phyloP scores from a whole-genome alignment of 257 asterid species.

The Paulownia fortunei region DNA sequence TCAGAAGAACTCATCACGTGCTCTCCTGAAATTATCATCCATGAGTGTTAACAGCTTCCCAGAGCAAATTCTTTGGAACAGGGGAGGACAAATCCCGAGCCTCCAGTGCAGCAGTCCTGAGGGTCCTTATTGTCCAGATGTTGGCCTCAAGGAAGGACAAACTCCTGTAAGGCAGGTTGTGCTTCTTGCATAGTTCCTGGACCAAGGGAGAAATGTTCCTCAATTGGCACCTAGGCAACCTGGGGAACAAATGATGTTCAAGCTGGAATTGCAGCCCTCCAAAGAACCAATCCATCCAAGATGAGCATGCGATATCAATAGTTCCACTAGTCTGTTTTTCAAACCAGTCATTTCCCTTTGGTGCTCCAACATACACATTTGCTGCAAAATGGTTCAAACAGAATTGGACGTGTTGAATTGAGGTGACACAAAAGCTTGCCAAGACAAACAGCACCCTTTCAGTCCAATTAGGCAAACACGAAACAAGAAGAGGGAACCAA shows the following conservation, averaged over 20 bases:
- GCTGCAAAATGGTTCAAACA: constrained; percentile 89
- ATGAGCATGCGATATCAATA: constrained; percentile 66
- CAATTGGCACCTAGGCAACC: constrained; percentile 87
- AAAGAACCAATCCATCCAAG: constrained; percentile 84
- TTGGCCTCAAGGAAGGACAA: constrained; percentile 74
- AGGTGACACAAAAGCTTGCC: constrained; percentile 57
- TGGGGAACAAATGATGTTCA: constrained; percentile 88
- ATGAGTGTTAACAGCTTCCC: constrained; percentile 94
- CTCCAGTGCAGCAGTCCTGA: constrained; percentile 72
- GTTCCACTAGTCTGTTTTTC: constrained; percentile 88
- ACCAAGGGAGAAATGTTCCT: constrained; percentile 77
- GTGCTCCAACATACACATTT: constrained; percentile 66
- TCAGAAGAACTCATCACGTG: constrained; percentile 1
- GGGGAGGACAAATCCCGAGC: constrained; percentile 65
- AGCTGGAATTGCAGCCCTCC: constrained; percentile 94
- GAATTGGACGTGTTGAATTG: constrained; percentile 87
- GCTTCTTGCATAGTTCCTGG: constrained; percentile 80
- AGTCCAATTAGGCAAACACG: constrained; percentile 66
- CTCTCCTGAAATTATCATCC: constrained; percentile 49
- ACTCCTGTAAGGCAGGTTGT: constrained; percentile 69
- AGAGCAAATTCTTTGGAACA: constrained; percentile 68
- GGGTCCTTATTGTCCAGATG: constrained; percentile 57
- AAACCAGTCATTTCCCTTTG: constrained; percentile 86
- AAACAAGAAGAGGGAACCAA: constrained; percentile 83
- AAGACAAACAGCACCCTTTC: constrained; percentile 67